phyloP scores from a whole-genome alignment of 805 yeast species.

The Suhomyces sp. region DNA sequence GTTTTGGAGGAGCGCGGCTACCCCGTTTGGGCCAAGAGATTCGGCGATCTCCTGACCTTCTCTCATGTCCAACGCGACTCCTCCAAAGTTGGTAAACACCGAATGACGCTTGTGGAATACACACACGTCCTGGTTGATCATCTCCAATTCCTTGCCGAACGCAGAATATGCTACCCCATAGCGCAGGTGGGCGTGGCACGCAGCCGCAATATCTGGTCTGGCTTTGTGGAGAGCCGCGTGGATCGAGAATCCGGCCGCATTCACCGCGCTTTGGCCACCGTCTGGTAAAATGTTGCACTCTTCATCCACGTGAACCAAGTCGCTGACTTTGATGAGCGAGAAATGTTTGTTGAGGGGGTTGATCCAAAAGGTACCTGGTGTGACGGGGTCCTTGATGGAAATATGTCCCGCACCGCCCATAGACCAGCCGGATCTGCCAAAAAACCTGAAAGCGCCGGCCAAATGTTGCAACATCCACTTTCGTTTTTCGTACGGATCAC shows the following conservation, averaged over 20 bases:
- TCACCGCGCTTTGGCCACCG: constrained; percentile 37
- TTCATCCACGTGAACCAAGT: constrained; percentile 39
- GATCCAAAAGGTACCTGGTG: constrained; percentile 82
- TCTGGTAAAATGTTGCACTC: constrained; percentile 37
- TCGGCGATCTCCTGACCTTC: constrained; percentile 63
- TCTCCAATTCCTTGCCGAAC: constrained; percentile 50
- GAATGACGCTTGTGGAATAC: constrained; percentile 61
- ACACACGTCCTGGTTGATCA: constrained; percentile 79
- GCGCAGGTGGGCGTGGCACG: constrained; percentile 40
- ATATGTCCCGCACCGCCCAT: constrained; percentile 88
- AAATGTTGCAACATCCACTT: constrained; percentile 63
- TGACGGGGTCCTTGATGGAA: constrained; percentile 78
- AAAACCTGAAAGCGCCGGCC: constrained; percentile 83
- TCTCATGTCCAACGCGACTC: constrained; percentile 65
- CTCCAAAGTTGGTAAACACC: constrained; percentile 70
- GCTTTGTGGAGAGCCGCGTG: constrained; percentile 39
- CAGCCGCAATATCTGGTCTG: constrained; percentile 39
- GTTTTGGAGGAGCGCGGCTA: constrained; percentile 61
- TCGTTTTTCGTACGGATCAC: constrained; percentile 47
- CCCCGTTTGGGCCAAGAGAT: constrained; percentile 53
- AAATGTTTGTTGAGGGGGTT: constrained; percentile 85
- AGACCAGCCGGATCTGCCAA: constrained; percentile 72
- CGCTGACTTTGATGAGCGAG: constrained; percentile 35
- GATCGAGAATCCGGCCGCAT: constrained; percentile 42
- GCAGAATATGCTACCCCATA: constrained; percentile 40